phyloP scores from a whole-genome alignment of 139 green algal species.

The Closterium sp. region DNA sequence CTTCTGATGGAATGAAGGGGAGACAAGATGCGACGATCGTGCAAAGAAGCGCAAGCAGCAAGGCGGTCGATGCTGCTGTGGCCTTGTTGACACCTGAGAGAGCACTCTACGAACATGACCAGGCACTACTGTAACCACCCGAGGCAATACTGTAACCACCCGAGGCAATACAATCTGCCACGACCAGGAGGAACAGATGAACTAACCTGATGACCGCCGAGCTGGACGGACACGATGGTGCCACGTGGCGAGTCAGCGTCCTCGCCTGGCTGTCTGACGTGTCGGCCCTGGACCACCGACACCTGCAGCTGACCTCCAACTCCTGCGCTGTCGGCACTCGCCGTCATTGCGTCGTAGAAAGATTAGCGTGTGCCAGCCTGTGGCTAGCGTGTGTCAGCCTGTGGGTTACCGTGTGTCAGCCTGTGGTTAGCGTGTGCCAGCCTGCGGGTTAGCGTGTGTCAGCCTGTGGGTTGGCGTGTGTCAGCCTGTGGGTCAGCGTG shows the following conservation, averaged over 20 bases:
- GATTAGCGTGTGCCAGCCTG: neutral
- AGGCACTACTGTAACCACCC: too few relatives aligned
- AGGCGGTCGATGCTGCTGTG: too few relatives aligned
- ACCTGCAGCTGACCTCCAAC: neutral
- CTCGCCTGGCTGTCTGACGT: neutral
- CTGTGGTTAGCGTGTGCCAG: neutral
- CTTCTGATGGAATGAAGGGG: too few relatives aligned
- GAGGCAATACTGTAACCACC: too few relatives aligned
- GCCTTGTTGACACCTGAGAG: too few relatives aligned
- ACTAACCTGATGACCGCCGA: neutral
- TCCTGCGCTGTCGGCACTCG: neutral
- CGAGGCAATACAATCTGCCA: too few relatives aligned
- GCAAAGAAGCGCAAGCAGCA: too few relatives aligned
- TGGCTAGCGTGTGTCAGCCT: neutral
- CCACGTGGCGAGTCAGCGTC: neutral
- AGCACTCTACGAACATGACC: too few relatives aligned
- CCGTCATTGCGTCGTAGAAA: neutral
- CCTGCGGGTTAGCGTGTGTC: neutral
- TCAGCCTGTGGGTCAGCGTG: neutral
- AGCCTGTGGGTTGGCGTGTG: neutral
- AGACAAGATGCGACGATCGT: too few relatives aligned
- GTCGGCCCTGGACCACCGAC: neutral
- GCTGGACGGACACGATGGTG: neutral
- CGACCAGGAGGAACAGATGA: neutral
- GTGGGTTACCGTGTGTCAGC: neutral